Percentiles rank a stretch among this genome's conserved stretches.
Conservation (phyloP, 345 rosid species). For the Hypericum androsaemum region DNA sequence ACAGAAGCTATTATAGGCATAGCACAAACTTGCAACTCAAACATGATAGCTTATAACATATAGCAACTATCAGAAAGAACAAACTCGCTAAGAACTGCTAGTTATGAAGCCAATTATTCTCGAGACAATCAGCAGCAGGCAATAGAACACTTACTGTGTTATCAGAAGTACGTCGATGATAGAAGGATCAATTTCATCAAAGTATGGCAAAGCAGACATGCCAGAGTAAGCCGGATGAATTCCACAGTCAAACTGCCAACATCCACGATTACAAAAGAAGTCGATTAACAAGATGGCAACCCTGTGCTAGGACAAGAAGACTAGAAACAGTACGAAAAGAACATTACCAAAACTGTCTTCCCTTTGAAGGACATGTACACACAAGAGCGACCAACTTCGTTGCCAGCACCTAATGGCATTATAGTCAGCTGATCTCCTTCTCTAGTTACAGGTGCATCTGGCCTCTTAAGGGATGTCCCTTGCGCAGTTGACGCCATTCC, state of each 20-base stretch:
- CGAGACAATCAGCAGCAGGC: neutral
- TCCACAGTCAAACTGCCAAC: constrained; percentile 80
- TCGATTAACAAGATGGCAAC: neutral
- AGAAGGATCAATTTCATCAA: constrained; percentile 95
- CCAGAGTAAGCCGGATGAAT: constrained; percentile 86
- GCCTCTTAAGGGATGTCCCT: constrained; percentile 43
- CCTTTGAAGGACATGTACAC: constrained; percentile 84
- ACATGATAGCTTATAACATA: too few relatives aligned
- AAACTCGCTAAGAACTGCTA: neutral
- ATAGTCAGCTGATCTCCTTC: constrained; percentile 72
- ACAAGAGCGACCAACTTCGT: constrained; percentile 91
- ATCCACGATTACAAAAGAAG: neutral
- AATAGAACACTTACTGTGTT: constrained; percentile 52
- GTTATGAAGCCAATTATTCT: neutral
- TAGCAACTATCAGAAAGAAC: too few relatives aligned
- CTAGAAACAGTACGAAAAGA: neutral
- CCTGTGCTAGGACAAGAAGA: neutral
- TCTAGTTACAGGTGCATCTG: constrained; percentile 48
- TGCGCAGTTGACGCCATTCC: constrained; percentile 47
- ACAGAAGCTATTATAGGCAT: too few relatives aligned
- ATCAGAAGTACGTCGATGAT: constrained; percentile 73
- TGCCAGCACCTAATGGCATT: constrained; percentile 87
- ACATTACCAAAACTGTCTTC: constrained; percentile 50
- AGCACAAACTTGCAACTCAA: too few relatives aligned
- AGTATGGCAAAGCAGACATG: constrained; percentile 89